phyloP scores from a whole-genome alignment of 495 filamentous ascomycete species.

The Trichoderma erinaceum region DNA sequence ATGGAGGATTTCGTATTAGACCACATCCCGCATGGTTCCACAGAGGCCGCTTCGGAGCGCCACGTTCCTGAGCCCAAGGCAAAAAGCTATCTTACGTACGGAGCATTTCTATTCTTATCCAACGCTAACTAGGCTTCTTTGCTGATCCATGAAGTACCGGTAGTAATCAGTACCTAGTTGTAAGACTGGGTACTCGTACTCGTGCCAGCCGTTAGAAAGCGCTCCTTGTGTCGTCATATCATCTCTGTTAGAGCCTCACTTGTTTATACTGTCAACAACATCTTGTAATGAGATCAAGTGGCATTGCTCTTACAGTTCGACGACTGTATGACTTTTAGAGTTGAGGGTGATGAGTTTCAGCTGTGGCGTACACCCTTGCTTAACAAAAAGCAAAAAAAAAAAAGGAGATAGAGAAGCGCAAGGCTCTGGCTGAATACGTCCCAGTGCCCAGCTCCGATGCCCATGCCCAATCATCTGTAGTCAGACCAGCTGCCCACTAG shows the following conservation, averaged over 20 bases:
- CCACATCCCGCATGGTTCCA: no score
- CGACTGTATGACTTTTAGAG: not conserved
- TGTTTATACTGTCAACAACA: no score
- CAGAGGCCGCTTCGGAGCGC: not conserved
- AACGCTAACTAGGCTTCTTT: not conserved
- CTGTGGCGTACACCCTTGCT: conserved; percentile 11
- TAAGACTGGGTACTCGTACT: no score
- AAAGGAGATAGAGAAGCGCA: not conserved
- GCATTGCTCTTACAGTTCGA: not conserved
- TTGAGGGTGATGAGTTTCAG: not conserved
- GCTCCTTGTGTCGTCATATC: not conserved
- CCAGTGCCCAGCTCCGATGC: not conserved
- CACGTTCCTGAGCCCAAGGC: not conserved
- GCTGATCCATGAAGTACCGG: not conserved
- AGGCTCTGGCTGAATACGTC: not conserved
- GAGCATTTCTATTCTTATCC: not conserved
- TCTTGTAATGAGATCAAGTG: no score
- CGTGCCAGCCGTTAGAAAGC: not conserved
- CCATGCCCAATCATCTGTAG: not conserved
- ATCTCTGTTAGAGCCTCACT: not conserved
- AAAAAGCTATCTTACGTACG: not conserved
- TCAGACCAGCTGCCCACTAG: not conserved
- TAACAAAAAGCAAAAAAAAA: not conserved
- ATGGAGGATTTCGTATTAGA: no score
- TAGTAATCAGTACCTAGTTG: not conserved